These are phyloP conservation scores for Ceratobasidium sp. DNA, from an alignment of 1,284 basidiomycete genomes.

Conservation along the genomic window DNA sequence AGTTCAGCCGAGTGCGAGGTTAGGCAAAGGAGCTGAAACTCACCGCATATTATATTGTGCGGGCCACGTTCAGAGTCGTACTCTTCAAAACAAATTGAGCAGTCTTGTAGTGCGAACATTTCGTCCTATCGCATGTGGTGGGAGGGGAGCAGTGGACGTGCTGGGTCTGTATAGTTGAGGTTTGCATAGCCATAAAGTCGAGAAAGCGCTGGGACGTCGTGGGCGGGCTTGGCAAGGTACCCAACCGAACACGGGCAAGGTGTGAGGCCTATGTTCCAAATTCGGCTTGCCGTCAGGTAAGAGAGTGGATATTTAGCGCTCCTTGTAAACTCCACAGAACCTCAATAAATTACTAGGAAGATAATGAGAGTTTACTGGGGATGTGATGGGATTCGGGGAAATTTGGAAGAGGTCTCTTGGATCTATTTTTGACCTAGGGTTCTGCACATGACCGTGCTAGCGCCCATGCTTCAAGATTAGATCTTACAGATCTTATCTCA, in stretches of 20 bases:
- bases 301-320: no score
- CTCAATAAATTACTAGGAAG: no score
- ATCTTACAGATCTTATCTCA: no score
- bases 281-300: not conserved
- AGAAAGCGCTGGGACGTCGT: not conserved
- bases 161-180: no score
- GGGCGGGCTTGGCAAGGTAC: not conserved
- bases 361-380: no score
- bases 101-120: slow-evolving; percentile 24
- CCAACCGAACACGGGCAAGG: not conserved
- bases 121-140: not conserved
- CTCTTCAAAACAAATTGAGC: slow-evolving; percentile 23
- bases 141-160: no score
- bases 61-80: slow-evolving; percentile 8
- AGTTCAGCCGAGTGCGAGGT: not conserved
- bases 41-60: slow-evolving; percentile 15
- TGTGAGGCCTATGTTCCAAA: not conserved
- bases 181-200: not conserved
- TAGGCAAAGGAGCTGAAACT: not conserved
- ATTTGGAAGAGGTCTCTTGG: no score
- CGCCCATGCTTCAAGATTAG: no score
- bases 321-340: no score
- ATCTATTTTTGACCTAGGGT: no score
- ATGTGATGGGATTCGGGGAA: no score
- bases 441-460: no score